Evolutionary conservation across 2,329 filamentous ascomycete genomes (phyloP).

Genomic region (Microdochium nivale): DNA sequence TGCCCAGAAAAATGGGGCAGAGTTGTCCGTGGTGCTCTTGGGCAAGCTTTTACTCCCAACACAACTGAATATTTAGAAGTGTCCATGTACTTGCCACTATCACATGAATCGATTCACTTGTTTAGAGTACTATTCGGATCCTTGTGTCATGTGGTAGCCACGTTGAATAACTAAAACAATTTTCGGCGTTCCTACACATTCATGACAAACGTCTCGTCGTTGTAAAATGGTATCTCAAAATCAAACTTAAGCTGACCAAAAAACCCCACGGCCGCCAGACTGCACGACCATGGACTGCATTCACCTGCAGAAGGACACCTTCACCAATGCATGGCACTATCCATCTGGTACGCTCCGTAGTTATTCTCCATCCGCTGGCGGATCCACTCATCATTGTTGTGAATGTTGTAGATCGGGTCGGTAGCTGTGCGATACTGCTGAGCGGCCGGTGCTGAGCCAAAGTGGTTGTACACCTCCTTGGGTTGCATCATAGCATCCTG

Average conservation of each 20-base stretch:
- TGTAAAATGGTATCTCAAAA: not conserved
- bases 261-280: not conserved
- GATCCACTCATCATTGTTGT: conserved; percentile 30
- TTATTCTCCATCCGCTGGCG: conserved; percentile 58
- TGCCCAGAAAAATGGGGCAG: not conserved
- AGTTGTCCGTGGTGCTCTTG: too few relatives aligned
- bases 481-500: conserved; percentile 20
- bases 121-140: too few relatives aligned
- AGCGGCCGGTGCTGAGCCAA: conserved; percentile 28
- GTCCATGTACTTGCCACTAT: too few relatives aligned
- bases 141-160: too few relatives aligned
- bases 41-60: too few relatives aligned
- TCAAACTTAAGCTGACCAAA: not conserved
- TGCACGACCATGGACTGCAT: not conserved
- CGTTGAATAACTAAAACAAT: not conserved
- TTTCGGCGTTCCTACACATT: too few relatives aligned
- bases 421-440: conserved; percentile 45
- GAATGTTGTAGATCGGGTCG: conserved; percentile 58
- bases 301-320: not conserved
- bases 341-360: conserved; percentile 51
- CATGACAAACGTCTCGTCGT: not conserved
- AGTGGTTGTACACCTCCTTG: conserved; percentile 35
- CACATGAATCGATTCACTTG: too few relatives aligned
- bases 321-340: conserved; percentile 17
- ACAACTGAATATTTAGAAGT: too few relatives aligned